Evolutionary conservation across 495 filamentous ascomycete species (phyloP).

Genomic region (Clohesyomyces aquaticus): DNA sequence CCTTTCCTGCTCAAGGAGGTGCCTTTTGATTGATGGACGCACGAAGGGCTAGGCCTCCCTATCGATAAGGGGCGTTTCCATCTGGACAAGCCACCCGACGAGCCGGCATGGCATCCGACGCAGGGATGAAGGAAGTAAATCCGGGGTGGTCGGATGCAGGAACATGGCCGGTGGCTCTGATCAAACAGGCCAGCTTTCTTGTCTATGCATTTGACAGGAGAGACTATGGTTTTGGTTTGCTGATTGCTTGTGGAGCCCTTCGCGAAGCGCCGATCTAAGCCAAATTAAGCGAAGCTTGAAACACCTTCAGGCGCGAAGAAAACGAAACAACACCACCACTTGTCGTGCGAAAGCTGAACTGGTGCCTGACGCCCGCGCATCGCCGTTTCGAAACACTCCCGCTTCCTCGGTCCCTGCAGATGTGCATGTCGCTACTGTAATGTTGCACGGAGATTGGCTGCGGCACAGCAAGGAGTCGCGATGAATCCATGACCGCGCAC

Average conservation of each 20-base stretch:
- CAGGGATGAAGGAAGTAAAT: not conserved
- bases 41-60: not conserved
- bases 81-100: not conserved
- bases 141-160: not conserved
- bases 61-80: not conserved
- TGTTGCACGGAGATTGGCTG: slow-evolving; percentile 21
- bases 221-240: not conserved
- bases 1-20: too few species aligned
- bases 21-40: too few species aligned
- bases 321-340: not conserved
- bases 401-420: slow-evolving; percentile 15
- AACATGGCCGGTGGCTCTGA: too few species aligned
- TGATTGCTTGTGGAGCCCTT: not conserved
- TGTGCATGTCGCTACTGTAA: not conserved
- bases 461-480: slow-evolving; percentile 3
- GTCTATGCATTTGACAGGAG: not conserved
- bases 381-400: slow-evolving; percentile 30
- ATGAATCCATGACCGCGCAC: not conserved
- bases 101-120: not conserved
- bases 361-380: not conserved
- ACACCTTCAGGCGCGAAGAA: not conserved
- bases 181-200: not conserved
- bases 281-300: not conserved
- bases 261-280: not conserved
- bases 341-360: not conserved